Conservation (phyloP, 2,329 filamentous ascomycete genomes). For the Aspergillus hortae region DNA sequence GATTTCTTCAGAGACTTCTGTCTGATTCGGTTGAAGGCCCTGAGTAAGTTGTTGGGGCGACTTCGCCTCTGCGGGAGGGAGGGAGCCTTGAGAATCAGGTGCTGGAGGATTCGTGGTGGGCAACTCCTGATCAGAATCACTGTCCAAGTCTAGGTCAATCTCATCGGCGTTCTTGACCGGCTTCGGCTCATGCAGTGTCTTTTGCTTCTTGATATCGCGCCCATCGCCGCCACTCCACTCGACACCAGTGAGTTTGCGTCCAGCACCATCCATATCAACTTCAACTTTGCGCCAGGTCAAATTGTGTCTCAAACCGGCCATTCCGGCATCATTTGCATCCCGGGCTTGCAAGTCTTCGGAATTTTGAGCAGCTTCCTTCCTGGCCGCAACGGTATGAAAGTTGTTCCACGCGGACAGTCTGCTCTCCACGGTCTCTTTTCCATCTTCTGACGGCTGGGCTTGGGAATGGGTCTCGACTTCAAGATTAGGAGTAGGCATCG, state of each 20-base stretch:
- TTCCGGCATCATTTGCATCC: constrained; percentile 12
- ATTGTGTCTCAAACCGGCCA: constrained; percentile 25
- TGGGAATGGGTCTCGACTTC: not conserved
- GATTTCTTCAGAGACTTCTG: constrained; percentile 58
- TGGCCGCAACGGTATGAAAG: constrained; percentile 31
- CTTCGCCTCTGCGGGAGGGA: not conserved
- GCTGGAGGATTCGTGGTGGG: constrained; percentile 12
- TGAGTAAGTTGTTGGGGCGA: not conserved
- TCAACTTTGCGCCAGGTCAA: constrained; percentile 39
- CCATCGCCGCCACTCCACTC: constrained; percentile 12
- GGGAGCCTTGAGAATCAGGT: not conserved
- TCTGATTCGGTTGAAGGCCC: constrained; percentile 10
- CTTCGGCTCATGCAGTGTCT: constrained; percentile 12
- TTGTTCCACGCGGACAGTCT: constrained; percentile 38
- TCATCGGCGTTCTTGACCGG: constrained; percentile 51
- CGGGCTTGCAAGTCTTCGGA: constrained; percentile 24
- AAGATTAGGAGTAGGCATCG: too few relatives aligned
- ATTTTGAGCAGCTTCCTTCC: constrained; percentile 31
- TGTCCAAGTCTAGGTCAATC: constrained; percentile 35
- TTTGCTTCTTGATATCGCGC: constrained; percentile 18
- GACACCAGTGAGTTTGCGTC: constrained; percentile 20
- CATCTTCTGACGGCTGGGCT: not conserved
- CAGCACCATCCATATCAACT: constrained; percentile 24
- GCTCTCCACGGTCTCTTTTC: constrained; percentile 2
- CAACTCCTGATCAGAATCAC: constrained; percentile 17